Conservation (phyloP, 2,329 filamentous ascomycete genomes). For the Sphaerulina populicola region DNA sequence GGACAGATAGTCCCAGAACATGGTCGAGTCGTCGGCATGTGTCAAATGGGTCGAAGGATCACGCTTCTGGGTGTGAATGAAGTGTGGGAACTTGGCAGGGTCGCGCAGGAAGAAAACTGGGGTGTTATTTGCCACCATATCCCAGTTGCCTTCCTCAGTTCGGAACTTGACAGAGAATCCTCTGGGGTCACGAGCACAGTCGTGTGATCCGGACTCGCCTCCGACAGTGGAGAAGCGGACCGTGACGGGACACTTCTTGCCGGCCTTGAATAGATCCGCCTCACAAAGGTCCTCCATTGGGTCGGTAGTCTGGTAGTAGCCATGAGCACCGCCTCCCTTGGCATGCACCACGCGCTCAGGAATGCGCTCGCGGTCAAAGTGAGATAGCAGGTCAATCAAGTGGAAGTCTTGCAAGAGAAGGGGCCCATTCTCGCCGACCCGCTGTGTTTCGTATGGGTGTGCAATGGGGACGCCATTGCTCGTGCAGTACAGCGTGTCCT, state of each 20-base stretch:
- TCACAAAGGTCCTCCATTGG: conserved; percentile 40
- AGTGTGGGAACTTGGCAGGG: conserved; percentile 62
- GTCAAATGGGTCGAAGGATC: conserved; percentile 61
- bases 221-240: conserved; percentile 68
- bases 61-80: conserved; percentile 69
- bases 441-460: conserved; percentile 51
- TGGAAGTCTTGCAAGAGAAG: conserved; percentile 49
- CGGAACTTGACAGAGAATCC: conserved; percentile 68
- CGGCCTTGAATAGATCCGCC: conserved; percentile 48
- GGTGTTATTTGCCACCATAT: conserved; percentile 65
- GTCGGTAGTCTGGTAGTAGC: conserved; percentile 42
- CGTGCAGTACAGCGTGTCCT: conserved; percentile 47
- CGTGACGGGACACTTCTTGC: conserved; percentile 60
- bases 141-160: conserved; percentile 66
- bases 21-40: conserved; percentile 55
- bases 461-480: conserved; percentile 51
- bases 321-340: conserved; percentile 44
- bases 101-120: conserved; percentile 70
- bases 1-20: conserved; percentile 57
- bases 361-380: conserved; percentile 46
- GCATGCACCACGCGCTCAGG: conserved; percentile 46
- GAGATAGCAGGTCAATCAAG: conserved; percentile 43
- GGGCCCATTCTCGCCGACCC: conserved; percentile 51
- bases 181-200: conserved; percentile 62
- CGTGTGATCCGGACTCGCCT: conserved; percentile 62